A percentile compares a stretch with the other conserved stretches of the same genome.
Evolutionary conservation across 495 filamentous ascomycete species (phyloP).

Genomic region (Lentithecium fluviatile): DNA sequence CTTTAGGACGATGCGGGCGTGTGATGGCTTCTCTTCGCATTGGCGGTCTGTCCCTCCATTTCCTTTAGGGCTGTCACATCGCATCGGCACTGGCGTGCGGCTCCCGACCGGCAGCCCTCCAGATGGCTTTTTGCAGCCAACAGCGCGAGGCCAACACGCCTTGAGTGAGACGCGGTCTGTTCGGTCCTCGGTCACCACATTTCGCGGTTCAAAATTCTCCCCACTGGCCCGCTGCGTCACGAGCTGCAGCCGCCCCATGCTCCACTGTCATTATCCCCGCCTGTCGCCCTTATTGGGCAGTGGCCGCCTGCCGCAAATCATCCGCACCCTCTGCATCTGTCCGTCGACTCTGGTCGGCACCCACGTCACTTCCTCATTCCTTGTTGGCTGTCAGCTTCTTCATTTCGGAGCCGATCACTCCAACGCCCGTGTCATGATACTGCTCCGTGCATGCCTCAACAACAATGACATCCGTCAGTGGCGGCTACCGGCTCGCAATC

Average conservation of each 20-base stretch:
- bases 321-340: background rate
- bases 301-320: background rate
- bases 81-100: background rate
- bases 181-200: background rate
- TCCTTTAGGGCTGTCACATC: background rate
- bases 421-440: no score
- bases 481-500: no score
- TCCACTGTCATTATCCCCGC: background rate
- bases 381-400: no score
- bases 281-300: background rate
- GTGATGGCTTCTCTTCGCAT: conserved; percentile 6
- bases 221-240: background rate
- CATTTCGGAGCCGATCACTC: no score
- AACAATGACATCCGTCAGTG: no score
- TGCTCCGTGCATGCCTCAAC: no score
- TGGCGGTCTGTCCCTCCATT: conserved; percentile 26
- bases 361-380: background rate
- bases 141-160: background rate
- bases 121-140: background rate
- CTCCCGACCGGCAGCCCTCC: conserved; percentile 1
- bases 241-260: background rate
- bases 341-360: no score
- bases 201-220: background rate
- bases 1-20: conserved; percentile 9
- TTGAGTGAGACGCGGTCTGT: background rate